Evolutionary conservation across 208 protist species (phyloP).

Genomic region (Crithidia thermophila): DNA sequence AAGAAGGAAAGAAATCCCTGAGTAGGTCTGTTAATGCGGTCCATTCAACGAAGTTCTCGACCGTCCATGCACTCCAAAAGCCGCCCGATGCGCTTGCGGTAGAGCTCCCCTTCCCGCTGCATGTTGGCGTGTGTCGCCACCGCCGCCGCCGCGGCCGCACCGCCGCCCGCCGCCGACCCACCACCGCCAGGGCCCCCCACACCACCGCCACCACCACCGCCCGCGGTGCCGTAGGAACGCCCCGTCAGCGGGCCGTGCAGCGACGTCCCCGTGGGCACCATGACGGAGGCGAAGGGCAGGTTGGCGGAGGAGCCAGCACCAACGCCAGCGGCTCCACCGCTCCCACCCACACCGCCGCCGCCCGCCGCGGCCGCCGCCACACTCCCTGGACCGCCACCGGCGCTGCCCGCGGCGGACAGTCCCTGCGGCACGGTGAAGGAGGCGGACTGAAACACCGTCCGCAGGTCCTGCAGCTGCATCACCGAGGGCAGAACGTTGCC

Average conservation of each 20-base stretch:
- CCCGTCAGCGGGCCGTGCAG: constrained; percentile 12
- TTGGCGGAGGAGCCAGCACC: background rate
- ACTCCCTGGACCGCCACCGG: background rate
- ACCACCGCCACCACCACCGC: background rate
- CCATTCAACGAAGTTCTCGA: constrained; percentile 14
- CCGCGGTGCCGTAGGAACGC: background rate
- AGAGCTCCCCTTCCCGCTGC: constrained; percentile 27
- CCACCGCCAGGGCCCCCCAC: background rate
- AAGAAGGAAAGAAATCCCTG: background rate
- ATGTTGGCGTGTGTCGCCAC: constrained; percentile 19
- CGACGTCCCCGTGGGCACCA: background rate
- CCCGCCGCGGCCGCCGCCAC: background rate
- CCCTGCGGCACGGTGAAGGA: constrained; percentile 27
- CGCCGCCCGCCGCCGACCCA: background rate
- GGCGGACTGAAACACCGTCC: constrained; percentile 24
- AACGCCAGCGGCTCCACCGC: background rate
- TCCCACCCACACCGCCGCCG: background rate
- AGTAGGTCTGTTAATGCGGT: background rate
- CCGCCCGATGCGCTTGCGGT: constrained; percentile 28
- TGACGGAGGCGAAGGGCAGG: constrained; percentile 8
- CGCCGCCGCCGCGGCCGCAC: constrained; percentile 4
- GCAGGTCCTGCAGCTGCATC: constrained; percentile 58
- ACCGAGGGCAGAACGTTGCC: constrained; percentile 74
- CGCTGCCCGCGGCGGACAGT: background rate
- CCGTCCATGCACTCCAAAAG: constrained; percentile 38